phyloP scores from a whole-genome alignment of 306 rosid genomes.

The Acacia melanoxylon region DNA sequence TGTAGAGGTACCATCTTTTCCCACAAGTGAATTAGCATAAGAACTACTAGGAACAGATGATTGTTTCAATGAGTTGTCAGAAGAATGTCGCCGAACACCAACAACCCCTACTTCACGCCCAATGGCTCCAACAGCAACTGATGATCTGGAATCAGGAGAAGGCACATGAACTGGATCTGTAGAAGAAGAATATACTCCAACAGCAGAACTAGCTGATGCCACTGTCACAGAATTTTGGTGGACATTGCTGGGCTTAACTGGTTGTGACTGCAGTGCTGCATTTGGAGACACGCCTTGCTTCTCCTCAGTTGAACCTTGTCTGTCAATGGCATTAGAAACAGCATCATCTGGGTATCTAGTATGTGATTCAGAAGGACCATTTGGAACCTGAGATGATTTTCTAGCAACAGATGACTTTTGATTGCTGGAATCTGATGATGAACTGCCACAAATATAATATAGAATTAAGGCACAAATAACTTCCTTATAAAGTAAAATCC shows the following conservation, averaged over 20 bases:
- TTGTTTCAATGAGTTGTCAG: conserved; percentile 56
- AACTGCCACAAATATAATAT: conserved; percentile 43
- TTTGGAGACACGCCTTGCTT: conserved; percentile 45
- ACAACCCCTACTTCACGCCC: conserved; percentile 96
- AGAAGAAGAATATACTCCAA: conserved; percentile 92
- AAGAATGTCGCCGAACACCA: conserved; percentile 77
- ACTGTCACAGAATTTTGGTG: conserved; percentile 49
- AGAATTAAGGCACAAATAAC: conserved; percentile 19
- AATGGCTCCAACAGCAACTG: conserved; percentile 90
- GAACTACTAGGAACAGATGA: conserved; percentile 60
- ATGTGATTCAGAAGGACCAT: conserved; percentile 59
- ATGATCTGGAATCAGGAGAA: conserved; percentile 91
- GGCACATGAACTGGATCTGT: conserved; percentile 99
- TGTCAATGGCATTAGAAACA: conserved; percentile 35
- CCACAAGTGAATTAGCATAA: conserved; percentile 49
- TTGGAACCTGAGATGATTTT: conserved; percentile 45
- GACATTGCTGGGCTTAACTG: conserved; percentile 49
- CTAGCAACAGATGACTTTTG: conserved; percentile 60
- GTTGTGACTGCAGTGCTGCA: conserved; percentile 47
- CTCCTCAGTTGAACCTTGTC: conserved; percentile 52
- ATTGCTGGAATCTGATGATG: conserved; percentile 46
- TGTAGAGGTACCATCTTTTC: conserved; percentile 60
- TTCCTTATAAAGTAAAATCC: not conserved
- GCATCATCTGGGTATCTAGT: conserved; percentile 44
- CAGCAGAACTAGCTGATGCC: conserved; percentile 66